Evolutionary conservation across 176 grass and related monocot species (phyloP).

Genomic region (Thalia dealbata): DNA sequence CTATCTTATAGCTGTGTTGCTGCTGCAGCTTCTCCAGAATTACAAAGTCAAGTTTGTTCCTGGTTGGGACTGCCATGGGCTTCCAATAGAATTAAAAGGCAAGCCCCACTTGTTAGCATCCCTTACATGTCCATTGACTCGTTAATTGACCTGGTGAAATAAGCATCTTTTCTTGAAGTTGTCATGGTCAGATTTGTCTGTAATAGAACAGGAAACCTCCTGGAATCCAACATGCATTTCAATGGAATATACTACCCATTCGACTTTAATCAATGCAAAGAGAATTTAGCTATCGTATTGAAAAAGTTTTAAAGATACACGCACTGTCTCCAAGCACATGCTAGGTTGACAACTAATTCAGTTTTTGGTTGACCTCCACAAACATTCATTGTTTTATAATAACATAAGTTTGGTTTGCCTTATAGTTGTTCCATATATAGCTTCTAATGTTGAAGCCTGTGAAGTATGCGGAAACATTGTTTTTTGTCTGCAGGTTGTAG

Average conservation of each 20-base stretch:
- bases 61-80: slow-evolving; percentile 97
- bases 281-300: too few species aligned
- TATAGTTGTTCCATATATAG: too few species aligned
- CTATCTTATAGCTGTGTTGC: background rate
- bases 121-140: background rate
- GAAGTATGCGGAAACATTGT: too few species aligned
- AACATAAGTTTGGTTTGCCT: too few species aligned
- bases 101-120: slow-evolving; percentile 29
- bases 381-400: too few species aligned
- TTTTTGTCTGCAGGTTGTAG: too few species aligned
- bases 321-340: too few species aligned
- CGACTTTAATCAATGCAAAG: background rate
- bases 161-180: background rate
- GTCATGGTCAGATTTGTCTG: background rate
- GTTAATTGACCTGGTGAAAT: background rate
- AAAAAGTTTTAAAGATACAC: too few species aligned
- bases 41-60: slow-evolving; percentile 84
- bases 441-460: too few species aligned
- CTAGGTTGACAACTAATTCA: too few species aligned
- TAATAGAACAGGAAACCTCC: background rate
- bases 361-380: too few species aligned
- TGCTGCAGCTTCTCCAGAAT: slow-evolving; percentile 76
- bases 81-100: slow-evolving; percentile 98
- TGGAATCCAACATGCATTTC: background rate
- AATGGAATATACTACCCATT: background rate